Evolutionary conservation across 805 yeast species (phyloP), one percentile per base, ranked within the genome.

Genomic region (Saturnispora silvae): DNA sequence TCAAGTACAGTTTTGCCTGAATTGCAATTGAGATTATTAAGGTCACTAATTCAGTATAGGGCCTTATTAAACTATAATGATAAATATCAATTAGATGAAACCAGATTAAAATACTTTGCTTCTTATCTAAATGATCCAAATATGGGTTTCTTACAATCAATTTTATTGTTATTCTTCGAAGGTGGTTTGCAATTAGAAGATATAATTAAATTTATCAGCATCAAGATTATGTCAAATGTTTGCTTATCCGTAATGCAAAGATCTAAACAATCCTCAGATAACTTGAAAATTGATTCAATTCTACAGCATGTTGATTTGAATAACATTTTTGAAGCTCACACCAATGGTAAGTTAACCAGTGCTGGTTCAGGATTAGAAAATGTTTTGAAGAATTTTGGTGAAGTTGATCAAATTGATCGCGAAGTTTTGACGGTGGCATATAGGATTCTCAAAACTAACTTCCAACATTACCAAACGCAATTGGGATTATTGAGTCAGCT

Each of bases 21-120:
- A 18, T 42, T 45, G 31, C 41, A 38, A 18, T 52, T 56, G 27
- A 50, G 57, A 2, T 47, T 68, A 11, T 27, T 70, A 3, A 58
- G 61, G 22, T 61, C 73, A 0, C 47, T 71, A 47, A 51, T 71
- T 6, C 77, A 68, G 44, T 56, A 55, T 34, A 53, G 68, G 35
- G 51, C 56, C 13, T 37, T 63, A 16, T 28, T 55, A 13, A 47
- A 54, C 31, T 45, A 50, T 28, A 39, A 39, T 5, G 44, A 44
- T 14, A 36, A 35, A 11, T 30, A 31, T 31, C 31, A 36, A 19
- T 20, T 36, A 13, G 39, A 36, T 15, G 40, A 45, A 2, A 35
- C 17, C 9, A 44, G 41, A 4, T 36, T 37, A 6, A 31, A 43
- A 11, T 44, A 48, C 33, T 47, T 45, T 37, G 47, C 48, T 23